A percentile compares a stretch with the other conserved stretches of the same genome.
phyloP scores from a whole-genome alignment of 306 rosid genomes.

The Vigna angularis region DNA sequence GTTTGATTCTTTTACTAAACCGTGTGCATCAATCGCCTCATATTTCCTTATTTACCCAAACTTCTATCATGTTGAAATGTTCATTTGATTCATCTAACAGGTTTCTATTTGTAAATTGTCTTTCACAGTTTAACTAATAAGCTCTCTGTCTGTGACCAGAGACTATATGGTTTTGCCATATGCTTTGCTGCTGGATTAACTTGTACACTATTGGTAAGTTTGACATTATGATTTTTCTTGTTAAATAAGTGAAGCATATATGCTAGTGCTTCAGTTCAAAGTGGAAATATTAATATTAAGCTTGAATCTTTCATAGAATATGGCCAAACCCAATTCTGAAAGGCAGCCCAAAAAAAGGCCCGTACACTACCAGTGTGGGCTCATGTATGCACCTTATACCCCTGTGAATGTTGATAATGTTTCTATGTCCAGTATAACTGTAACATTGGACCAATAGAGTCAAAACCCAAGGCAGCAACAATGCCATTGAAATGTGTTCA shows the following conservation, averaged over 20 bases:
- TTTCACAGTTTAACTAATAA: constrained; percentile 42
- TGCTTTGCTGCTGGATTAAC: constrained; percentile 88
- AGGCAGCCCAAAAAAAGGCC: neutral
- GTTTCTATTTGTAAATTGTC: constrained; percentile 21
- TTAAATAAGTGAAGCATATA: constrained; percentile 36
- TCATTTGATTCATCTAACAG: constrained; percentile 27
- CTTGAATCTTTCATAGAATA: constrained; percentile 11
- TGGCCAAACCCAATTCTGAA: constrained; percentile 13
- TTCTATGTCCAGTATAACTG: constrained; percentile 10
- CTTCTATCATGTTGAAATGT: constrained; percentile 17
- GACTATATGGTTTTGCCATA: constrained; percentile 87
- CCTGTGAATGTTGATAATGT: neutral
- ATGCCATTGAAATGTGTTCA: neutral
- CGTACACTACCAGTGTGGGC: constrained; percentile 5
- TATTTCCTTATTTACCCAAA: constrained; percentile 28
- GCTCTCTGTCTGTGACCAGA: constrained; percentile 56
- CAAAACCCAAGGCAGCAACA: constrained; percentile 2
- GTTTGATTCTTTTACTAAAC: neutral
- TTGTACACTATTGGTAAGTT: constrained; percentile 83
- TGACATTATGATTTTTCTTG: constrained; percentile 16
- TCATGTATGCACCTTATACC: neutral
- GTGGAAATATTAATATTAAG: constrained; percentile 3
- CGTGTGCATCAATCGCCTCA: constrained; percentile 31
- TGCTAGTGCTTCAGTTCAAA: constrained; percentile 16
- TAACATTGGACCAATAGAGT: neutral